Conservation (phyloP, 768 basidiomycete genomes). For the Cystobasidium tubakii region DNA sequence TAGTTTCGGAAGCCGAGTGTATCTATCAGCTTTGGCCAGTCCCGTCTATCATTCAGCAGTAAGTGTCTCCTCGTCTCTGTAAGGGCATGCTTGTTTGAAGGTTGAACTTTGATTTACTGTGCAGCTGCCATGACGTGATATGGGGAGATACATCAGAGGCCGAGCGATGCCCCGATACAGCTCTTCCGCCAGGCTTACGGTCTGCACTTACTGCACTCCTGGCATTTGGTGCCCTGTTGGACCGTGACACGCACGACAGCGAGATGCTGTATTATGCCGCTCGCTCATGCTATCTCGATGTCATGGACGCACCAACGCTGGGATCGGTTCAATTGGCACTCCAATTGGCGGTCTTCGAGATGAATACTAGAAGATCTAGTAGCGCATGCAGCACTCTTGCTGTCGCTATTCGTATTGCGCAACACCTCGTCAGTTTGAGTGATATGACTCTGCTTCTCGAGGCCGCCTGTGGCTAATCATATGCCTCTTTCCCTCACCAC, state of each 20-base stretch:
- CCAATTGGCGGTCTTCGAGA: constrained; percentile 18
- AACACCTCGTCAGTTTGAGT: not conserved
- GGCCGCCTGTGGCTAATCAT: not conserved
- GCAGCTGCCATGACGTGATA: not conserved
- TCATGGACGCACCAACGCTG: not conserved
- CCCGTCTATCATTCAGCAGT: not conserved
- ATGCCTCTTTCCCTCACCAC: not conserved
- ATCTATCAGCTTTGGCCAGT: constrained; percentile 19
- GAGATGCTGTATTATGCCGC: constrained; percentile 11
- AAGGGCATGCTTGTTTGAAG: not conserved
- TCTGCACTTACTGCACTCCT: constrained; percentile 7
- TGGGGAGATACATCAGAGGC: not conserved
- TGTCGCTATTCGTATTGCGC: not conserved
- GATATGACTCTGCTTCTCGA: too few species aligned
- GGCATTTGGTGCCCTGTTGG: not conserved
- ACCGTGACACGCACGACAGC: not conserved
- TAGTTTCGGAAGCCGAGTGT: constrained; percentile 8
- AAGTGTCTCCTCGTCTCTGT: not conserved
- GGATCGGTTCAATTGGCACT: constrained; percentile 8
- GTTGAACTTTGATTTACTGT: not conserved
- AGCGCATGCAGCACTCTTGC: not conserved
- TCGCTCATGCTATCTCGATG: not conserved
- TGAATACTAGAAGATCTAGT: not conserved
- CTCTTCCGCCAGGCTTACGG: not conserved
- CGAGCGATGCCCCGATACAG: not conserved